A percentile compares a stretch with the other conserved stretches of the same genome.
Evolutionary conservation across 331 rosid genomes (phyloP).

Genomic region (Malus hybrid): DNA sequence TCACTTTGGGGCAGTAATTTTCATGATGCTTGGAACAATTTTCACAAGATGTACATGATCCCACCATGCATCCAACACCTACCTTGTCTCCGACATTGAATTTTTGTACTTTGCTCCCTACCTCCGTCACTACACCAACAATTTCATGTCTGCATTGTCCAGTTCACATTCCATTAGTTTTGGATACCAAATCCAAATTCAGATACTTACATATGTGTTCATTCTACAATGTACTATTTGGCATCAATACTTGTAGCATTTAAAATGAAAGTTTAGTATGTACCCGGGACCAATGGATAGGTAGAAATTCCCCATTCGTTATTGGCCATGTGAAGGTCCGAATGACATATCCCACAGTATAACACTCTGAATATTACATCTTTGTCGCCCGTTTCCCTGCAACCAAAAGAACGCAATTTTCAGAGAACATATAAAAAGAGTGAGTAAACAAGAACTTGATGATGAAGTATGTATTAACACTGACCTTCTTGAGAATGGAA

Average conservation of each 20-base stretch:
- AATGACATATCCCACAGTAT: slow-evolving; percentile 56
- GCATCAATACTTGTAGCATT: too few relatives aligned
- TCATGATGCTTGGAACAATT: slow-evolving; percentile 40
- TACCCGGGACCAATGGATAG: slow-evolving; percentile 77
- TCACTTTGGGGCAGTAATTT: slow-evolving; percentile 39
- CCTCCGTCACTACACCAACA: slow-evolving; percentile 59
- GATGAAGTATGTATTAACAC: background rate
- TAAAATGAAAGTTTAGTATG: background rate
- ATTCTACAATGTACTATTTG: too few relatives aligned
- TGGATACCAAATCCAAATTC: too few relatives aligned
- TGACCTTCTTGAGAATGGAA: slow-evolving; percentile 45
- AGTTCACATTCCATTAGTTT: too few relatives aligned
- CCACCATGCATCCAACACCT: slow-evolving; percentile 59
- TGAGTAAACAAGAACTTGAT: background rate
- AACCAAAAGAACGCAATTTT: too few relatives aligned
- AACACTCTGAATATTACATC: slow-evolving; percentile 50
- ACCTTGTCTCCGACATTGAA: slow-evolving; percentile 40
- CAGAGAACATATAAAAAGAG: background rate
- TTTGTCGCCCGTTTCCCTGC: slow-evolving; percentile 48
- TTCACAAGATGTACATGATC: slow-evolving; percentile 49
- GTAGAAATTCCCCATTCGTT: slow-evolving; percentile 40
- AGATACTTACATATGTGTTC: too few relatives aligned
- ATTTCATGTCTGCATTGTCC: slow-evolving; percentile 33
- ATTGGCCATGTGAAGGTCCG: slow-evolving; percentile 41
- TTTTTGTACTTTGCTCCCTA: slow-evolving; percentile 43